These are phyloP conservation scores for Tetracladium setigerum DNA, from an alignment of 495 filamentous ascomycete species.

Conservation along the genomic window DNA sequence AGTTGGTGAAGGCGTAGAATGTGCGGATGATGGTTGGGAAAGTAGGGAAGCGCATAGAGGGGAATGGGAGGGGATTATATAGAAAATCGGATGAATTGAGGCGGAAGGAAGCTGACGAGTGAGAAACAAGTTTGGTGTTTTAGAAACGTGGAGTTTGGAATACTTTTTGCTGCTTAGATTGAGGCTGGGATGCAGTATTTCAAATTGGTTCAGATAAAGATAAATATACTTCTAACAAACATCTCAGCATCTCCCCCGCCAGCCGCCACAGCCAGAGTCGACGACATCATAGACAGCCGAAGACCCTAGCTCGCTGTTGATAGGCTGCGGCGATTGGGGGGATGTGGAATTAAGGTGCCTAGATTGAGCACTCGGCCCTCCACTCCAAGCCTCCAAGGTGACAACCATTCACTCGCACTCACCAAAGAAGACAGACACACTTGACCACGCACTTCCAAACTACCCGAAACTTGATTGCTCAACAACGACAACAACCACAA, in stretches of 20 bases:
- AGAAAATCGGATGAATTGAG: neutral
- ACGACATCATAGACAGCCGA: no score
- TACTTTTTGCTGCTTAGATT: slow-evolving; percentile 10
- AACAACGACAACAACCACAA: neutral
- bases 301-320: no score
- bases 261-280: no score
- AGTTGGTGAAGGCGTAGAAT: slow-evolving; percentile 21
- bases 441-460: neutral
- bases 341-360: slow-evolving; percentile 14
- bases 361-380: no score
- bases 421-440: no score
- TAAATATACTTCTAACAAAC: no score
- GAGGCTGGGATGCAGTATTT: slow-evolving; percentile 8
- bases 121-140: slow-evolving; percentile 11
- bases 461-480: neutral
- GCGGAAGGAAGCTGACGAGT: slow-evolving; percentile 2
- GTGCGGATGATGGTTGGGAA: slow-evolving; percentile 20
- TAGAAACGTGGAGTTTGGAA: slow-evolving; percentile 16
- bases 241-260: no score
- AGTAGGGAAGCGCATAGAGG: slow-evolving; percentile 18
- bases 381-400: no score
- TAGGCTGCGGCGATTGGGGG: neutral
- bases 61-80: slow-evolving; percentile 4
- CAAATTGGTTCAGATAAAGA: slow-evolving; percentile 5
- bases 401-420: no score